Percentiles rank a stretch among this genome's conserved stretches.
Evolutionary conservation across 768 basidiomycete species (phyloP).

Genomic region (Sistotremastrum suecicum): DNA sequence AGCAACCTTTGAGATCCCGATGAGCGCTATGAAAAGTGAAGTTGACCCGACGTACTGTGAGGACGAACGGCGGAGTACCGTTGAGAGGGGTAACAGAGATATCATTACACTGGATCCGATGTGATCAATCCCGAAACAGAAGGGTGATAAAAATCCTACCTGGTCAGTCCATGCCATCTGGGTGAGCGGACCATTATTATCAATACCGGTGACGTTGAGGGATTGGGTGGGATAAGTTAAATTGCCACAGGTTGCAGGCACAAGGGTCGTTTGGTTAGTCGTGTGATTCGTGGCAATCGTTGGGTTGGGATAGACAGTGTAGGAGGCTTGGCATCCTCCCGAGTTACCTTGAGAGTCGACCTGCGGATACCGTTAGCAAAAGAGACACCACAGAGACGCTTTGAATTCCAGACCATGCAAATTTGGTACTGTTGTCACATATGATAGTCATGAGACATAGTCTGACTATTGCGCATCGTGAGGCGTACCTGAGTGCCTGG

Average conservation of each 20-base stretch:
- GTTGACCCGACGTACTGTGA: constrained; percentile 29
- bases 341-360: constrained; percentile 42
- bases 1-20: constrained; percentile 27
- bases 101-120: constrained; percentile 35
- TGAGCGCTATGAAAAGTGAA: neutral
- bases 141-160: constrained; percentile 16
- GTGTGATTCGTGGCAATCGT: constrained; percentile 17
- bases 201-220: constrained; percentile 31
- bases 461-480: neutral
- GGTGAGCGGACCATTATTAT: constrained; percentile 35
- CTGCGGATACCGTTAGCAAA: constrained; percentile 14
- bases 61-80: constrained; percentile 44
- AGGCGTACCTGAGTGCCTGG: constrained; percentile 38
- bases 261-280: constrained; percentile 7
- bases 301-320: constrained; percentile 36
- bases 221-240: constrained; percentile 28
- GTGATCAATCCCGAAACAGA: neutral
- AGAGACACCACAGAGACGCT: neutral
- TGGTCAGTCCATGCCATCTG: constrained; percentile 47
- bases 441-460: neutral
- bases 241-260: constrained; percentile 27
- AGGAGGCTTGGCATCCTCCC: constrained; percentile 46
- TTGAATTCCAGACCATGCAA: constrained; percentile 38
- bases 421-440: constrained; percentile 36
- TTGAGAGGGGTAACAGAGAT: constrained; percentile 37